Evolutionary conservation across 1,284 basidiomycete species (phyloP).

Genomic region (Coriolopsis trogii): DNA sequence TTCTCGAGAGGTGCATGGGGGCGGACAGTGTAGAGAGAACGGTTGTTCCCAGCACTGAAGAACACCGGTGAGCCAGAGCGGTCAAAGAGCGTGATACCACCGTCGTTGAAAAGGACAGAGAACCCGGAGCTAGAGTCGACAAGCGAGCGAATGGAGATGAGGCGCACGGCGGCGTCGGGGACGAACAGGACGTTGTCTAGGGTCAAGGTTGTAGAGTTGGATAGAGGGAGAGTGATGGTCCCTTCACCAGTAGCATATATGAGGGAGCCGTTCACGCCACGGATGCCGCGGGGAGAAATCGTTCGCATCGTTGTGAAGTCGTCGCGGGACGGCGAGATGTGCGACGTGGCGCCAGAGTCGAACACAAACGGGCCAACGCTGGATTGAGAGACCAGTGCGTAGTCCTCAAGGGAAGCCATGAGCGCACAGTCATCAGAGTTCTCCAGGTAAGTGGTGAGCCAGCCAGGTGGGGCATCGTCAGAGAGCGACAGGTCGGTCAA

Average conservation of each 20-base stretch:
- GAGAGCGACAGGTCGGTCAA: neutral
- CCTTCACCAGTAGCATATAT: slow-evolving; percentile 36
- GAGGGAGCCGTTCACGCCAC: slow-evolving; percentile 35
- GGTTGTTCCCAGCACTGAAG: neutral
- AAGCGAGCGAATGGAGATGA: slow-evolving; percentile 28
- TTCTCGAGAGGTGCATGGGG: neutral
- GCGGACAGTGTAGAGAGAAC: neutral
- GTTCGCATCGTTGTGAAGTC: slow-evolving; percentile 34
- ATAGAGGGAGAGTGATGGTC: slow-evolving; percentile 29
- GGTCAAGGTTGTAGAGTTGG: neutral
- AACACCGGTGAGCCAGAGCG: slow-evolving; percentile 5
- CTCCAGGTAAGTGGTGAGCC: neutral
- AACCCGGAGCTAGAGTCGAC: slow-evolving; percentile 4
- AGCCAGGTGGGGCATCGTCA: neutral
- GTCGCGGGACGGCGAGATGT: slow-evolving; percentile 30
- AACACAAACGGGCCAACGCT: slow-evolving; percentile 28
- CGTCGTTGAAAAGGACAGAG: neutral
- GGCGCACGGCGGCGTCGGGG: slow-evolving; percentile 26
- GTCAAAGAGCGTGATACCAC: slow-evolving; percentile 1
- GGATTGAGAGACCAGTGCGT: neutral
- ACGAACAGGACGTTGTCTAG: slow-evolving; percentile 29
- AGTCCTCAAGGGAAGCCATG: neutral
- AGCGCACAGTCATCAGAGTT: neutral
- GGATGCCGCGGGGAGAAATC: slow-evolving; percentile 30
- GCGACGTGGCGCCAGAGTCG: slow-evolving; percentile 34